Evolutionary conservation across 2,329 filamentous ascomycete genomes (phyloP), one percentile per base, ranked within the genome.

Genomic region (Aspergillus versicolor): DNA sequence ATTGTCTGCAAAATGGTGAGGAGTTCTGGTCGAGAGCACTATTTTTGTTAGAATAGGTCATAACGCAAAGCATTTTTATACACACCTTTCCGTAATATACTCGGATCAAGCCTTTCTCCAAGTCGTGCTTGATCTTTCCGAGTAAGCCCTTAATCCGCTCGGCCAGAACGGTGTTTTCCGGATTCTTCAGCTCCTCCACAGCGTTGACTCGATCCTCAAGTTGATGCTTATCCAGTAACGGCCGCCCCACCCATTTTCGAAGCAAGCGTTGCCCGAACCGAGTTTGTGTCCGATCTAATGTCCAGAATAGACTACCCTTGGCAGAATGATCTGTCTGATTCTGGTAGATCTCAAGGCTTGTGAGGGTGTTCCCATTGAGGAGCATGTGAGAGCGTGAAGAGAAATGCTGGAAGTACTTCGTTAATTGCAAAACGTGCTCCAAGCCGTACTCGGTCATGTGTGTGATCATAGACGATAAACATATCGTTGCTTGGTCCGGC

Each of bases 401-500:
- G 76, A 99, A 99, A 2, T 92, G 91, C 65, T 96, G 89, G 69
- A 99, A 99, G 76, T 97, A 96, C 67, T 96, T 96, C 2, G 94
- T 97, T 43, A 99, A 78, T 67, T 96, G 89, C 66, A 99, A 96
- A 52, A 99, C 91, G 77, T 97, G 92, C 73, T 97, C 89, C 19
- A 99, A 81, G 0, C 92, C 92, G 71, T 97, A 99, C 63, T 96
- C 92, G 17, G 86, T 88, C 65, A 99, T 80, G 68, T 99, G 92
- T 1, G 84, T 90, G 65, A 99, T 97, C 92, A 99, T 97, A 11
- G 92, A 90, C 4, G 94, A 97, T 13, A 99, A 82, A 73, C 94
- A 99, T 41, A 96, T 87, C 0, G 89, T 96, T 38, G 96, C 91
- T 43, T 89, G 82, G 66, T 96, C 91, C 0, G 93, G 89, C 12